Evolutionary conservation across 768 basidiomycete species (phyloP).

Genomic region (Rhizopogon salebrosus): DNA sequence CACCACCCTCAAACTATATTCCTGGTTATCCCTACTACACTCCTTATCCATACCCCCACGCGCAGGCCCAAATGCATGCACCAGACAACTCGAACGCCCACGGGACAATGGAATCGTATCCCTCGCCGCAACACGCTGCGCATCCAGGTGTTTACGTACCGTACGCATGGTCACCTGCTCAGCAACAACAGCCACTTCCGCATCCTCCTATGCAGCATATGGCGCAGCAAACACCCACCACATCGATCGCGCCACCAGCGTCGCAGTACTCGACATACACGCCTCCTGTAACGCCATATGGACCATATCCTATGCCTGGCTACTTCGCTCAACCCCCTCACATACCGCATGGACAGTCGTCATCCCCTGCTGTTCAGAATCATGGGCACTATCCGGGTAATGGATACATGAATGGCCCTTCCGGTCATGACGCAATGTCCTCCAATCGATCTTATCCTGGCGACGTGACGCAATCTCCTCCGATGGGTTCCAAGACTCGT

Average conservation of each 20-base stretch:
- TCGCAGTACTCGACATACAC: constrained; percentile 29
- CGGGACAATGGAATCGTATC: constrained; percentile 27
- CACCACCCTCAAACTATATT: constrained; percentile 33
- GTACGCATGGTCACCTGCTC: constrained; percentile 24
- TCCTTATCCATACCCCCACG: constrained; percentile 47
- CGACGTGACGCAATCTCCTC: constrained; percentile 23
- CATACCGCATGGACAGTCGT: constrained; percentile 20
- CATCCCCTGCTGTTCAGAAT: constrained; percentile 21
- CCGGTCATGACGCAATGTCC: constrained; percentile 18
- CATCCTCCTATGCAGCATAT: constrained; percentile 38
- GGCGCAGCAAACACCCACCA: constrained; percentile 26
- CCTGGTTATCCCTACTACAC: constrained; percentile 36
- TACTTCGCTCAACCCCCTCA: constrained; percentile 31
- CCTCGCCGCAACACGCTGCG: constrained; percentile 27
- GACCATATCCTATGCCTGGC: constrained; percentile 27
- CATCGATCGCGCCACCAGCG: constrained; percentile 24
- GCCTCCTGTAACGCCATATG: constrained; percentile 26
- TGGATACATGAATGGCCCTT: constrained; percentile 18
- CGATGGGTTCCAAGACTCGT: constrained; percentile 21
- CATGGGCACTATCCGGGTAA: constrained; percentile 23
- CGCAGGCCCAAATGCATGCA: constrained; percentile 36
- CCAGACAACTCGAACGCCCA: constrained; percentile 27
- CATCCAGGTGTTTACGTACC: constrained; percentile 25
- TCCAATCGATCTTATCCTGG: constrained; percentile 23
- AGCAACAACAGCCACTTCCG: constrained; percentile 27